Evolutionary conservation across 2,329 filamentous ascomycete species (phyloP).

Genomic region (Macrophomina pseudophaseolina): DNA sequence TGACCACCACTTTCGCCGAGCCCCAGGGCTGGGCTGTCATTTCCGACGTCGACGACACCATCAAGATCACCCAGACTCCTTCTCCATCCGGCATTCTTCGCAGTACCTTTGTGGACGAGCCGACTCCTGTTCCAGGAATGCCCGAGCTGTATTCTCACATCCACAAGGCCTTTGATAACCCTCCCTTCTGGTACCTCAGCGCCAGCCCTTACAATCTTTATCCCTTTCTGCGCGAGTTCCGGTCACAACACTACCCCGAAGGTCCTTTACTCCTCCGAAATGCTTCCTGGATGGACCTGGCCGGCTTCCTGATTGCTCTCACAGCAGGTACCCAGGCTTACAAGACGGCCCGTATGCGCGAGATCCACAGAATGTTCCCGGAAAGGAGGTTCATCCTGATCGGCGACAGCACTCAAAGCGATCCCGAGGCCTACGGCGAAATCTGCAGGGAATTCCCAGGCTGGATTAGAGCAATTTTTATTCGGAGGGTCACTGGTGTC

Average conservation of each 20-base stretch:
- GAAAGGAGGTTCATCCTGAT: conserved; percentile 79
- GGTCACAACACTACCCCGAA: conserved; percentile 70
- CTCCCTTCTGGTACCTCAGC: conserved; percentile 90
- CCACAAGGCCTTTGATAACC: conserved; percentile 58
- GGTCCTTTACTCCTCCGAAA: conserved; percentile 87
- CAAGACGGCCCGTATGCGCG: conserved; percentile 79
- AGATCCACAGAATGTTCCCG: conserved; percentile 80
- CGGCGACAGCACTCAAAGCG: conserved; percentile 89
- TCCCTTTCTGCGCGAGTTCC: conserved; percentile 79
- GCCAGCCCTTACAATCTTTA: conserved; percentile 96
- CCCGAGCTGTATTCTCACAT: conserved; percentile 78
- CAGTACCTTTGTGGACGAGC: conserved; percentile 80
- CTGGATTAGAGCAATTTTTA: conserved; percentile 85
- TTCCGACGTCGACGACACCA: conserved; percentile 93
- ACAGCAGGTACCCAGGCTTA: conserved; percentile 84
- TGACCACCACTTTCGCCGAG: conserved; percentile 75
- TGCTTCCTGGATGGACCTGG: conserved; percentile 82
- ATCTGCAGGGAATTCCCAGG: conserved; percentile 70
- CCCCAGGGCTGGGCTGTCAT: conserved; percentile 84
- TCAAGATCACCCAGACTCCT: conserved; percentile 86
- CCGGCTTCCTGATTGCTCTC: conserved; percentile 77
- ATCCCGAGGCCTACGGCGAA: conserved; percentile 88
- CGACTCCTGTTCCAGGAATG: conserved; percentile 77
- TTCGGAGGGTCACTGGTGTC: conserved; percentile 81
- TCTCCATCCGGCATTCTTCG: conserved; percentile 80